These are phyloP conservation scores for Zasmidium cellare DNA, from an alignment of 2,329 filamentous ascomycete genomes.

Conservation along the genomic window DNA sequence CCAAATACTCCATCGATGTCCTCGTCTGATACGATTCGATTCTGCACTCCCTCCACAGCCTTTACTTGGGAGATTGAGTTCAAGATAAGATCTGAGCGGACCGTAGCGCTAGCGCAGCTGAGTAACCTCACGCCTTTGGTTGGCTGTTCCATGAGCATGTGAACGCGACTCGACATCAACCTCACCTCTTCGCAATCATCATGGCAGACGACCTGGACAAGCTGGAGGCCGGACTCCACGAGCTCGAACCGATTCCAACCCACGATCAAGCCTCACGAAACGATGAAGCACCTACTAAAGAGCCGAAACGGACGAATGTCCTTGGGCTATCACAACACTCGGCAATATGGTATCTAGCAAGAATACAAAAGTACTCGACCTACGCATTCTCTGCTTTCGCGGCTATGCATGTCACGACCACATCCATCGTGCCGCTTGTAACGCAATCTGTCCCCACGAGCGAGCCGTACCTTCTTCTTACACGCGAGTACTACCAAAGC, in stretches of 20 bases:
- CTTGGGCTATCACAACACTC: conserved; percentile 65
- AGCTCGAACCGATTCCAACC: conserved; percentile 82
- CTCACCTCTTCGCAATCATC: neutral
- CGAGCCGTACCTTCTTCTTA: conserved; percentile 86
- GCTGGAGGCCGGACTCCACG: conserved; percentile 53
- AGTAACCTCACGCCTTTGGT: neutral
- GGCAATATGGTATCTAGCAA: conserved; percentile 72
- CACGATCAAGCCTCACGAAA: conserved; percentile 39
- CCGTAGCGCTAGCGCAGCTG: neutral
- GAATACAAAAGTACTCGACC: conserved; percentile 84
- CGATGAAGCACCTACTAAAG: conserved; percentile 12
- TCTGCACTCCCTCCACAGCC: too few relatives aligned
- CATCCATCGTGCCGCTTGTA: conserved; percentile 74
- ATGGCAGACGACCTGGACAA: conserved; percentile 33
- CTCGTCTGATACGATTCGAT: too few relatives aligned
- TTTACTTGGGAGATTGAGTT: too few relatives aligned
- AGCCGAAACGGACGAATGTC: conserved; percentile 33
- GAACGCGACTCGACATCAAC: neutral
- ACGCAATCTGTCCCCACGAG: conserved; percentile 72
- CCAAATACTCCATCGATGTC: too few relatives aligned
- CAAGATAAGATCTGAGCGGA: neutral
- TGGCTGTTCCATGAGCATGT: neutral
- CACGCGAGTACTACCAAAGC: conserved; percentile 89
- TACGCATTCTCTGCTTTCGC: conserved; percentile 80
- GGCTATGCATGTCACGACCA: conserved; percentile 76